Base-by-base conservation (phyloP, 129 eudicot genomes). In the Lactuca sativa region DNA sequence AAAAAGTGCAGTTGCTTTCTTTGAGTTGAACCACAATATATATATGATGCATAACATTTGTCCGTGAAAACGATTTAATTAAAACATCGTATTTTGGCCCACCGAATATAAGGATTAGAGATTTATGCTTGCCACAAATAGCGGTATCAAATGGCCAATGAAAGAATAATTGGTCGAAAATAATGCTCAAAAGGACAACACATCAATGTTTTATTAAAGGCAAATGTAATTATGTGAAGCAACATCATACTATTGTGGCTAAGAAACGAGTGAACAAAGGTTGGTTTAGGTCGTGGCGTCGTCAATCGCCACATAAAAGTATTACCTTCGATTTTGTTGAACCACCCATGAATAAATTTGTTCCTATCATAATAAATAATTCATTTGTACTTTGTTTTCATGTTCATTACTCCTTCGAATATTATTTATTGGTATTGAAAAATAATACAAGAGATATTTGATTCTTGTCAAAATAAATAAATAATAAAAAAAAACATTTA, bases 211-310 rank as follows among this genome's bases (percentile, higher is more conserved):
- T 16, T 30, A 2, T 25, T 32, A 30, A 30, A 16, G 38, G 40
- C 62, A 57, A 57, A 21, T 15, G 62, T 57, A 57, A 57, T 25
- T 12, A 14, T 56, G 62, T 56, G 38, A 57, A 56, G 36, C 34
- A n/a, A 56, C 61, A 56, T 56, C n/a, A 4, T 31, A 59, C 17
- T 15, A 12, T 59, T 59, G 12, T 31, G 64, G 64, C 64, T 59
- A 59, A 31, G 64, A 32, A 59, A 59, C 64, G 15, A 59, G 64
- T 59, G 64, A 59, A 59, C 9, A 3, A 31, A 41, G 64, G 6
- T 59, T 32, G 40, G 18, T 59, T 59, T 31, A 32, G 64, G 41
- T 59, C 52, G 52, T 47, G 41, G 41, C 13, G 40, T 32, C 64
- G 15, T 59, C 41, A 59, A 31, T 12, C 41, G 64, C 64, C 64